These are phyloP conservation scores for Penicillium goetzii DNA, from an alignment of 495 filamentous ascomycete species.

Conservation along the genomic window DNA sequence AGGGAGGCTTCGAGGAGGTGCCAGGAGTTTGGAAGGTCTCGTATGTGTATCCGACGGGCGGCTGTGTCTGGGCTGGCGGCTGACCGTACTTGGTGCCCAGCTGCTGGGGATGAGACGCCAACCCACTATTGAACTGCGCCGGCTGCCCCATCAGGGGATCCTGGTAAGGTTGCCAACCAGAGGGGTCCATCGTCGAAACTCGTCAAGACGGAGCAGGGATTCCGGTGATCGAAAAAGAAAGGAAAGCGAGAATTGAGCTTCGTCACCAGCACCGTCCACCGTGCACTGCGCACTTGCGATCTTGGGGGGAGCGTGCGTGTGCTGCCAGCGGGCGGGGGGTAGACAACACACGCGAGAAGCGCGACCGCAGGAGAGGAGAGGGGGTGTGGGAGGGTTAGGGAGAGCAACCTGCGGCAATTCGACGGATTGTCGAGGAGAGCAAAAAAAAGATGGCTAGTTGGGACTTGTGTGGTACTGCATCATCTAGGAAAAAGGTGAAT, in stretches of 20 bases:
- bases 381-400: slow-evolving; percentile 11
- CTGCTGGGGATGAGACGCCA: slow-evolving; percentile 46
- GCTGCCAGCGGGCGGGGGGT: slow-evolving; percentile 37
- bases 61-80: slow-evolving; percentile 55
- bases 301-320: slow-evolving; percentile 28
- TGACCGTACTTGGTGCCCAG: slow-evolving; percentile 51
- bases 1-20: slow-evolving; percentile 48
- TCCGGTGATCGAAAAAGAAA: not conserved
- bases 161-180: slow-evolving; percentile 57
- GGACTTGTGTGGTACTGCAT: slow-evolving; percentile 35
- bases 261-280: slow-evolving; percentile 25
- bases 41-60: slow-evolving; percentile 71
- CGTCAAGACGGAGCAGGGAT: slow-evolving; percentile 7
- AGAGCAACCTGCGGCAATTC: slow-evolving; percentile 27
- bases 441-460: slow-evolving; percentile 26
- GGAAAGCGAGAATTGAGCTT: slow-evolving; percentile 19
- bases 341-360: slow-evolving; percentile 37
- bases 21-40: slow-evolving; percentile 67
- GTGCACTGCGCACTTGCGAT: slow-evolving; percentile 42
- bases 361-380: slow-evolving; percentile 28
- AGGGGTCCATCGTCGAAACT: slow-evolving; percentile 48
- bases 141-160: slow-evolving; percentile 51
- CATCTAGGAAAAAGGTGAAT: slow-evolving; percentile 23
- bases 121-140: slow-evolving; percentile 47
- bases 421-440: slow-evolving; percentile 19